phyloP scores from a whole-genome alignment of 108 stramenopile genomes.

The Hondaea fermentalgiana region DNA sequence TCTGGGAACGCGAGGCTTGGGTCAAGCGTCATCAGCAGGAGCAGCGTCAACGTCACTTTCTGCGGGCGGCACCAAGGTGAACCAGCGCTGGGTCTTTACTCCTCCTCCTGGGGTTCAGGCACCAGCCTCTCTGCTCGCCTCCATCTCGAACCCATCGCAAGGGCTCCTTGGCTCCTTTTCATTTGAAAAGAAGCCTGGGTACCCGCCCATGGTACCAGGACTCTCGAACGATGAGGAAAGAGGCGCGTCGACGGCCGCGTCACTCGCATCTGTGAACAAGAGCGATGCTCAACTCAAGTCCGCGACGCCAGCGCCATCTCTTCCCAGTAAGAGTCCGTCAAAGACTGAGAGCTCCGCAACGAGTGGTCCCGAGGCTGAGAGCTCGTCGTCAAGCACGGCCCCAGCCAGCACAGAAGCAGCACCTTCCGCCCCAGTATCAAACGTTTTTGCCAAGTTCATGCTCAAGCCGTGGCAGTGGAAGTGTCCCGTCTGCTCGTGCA shows the following conservation, averaged over 20 bases:
- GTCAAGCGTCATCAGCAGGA: too few relatives aligned
- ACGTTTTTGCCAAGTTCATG: neutral
- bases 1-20: too few relatives aligned
- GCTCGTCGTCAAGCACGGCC: too few relatives aligned
- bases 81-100: neutral
- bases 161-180: neutral
- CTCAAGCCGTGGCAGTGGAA: neutral
- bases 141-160: neutral
- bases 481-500: neutral
- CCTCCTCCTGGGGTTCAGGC: neutral
- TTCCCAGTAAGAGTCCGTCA: neutral
- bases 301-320: too few relatives aligned
- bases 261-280: neutral
- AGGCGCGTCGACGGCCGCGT: too few relatives aligned
- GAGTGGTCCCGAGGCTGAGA: neutral
- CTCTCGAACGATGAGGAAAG: neutral
- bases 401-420: too few relatives aligned
- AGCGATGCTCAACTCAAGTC: neutral
- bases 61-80: neutral
- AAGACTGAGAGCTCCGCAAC: neutral
- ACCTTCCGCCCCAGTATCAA: neutral
- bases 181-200: neutral
- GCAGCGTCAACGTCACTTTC: neutral
- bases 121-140: neutral
- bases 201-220: neutral